These are phyloP conservation scores for Paraphoma sp. DNA, from an alignment of 2,329 filamentous ascomycete species.

Conservation along the genomic window DNA sequence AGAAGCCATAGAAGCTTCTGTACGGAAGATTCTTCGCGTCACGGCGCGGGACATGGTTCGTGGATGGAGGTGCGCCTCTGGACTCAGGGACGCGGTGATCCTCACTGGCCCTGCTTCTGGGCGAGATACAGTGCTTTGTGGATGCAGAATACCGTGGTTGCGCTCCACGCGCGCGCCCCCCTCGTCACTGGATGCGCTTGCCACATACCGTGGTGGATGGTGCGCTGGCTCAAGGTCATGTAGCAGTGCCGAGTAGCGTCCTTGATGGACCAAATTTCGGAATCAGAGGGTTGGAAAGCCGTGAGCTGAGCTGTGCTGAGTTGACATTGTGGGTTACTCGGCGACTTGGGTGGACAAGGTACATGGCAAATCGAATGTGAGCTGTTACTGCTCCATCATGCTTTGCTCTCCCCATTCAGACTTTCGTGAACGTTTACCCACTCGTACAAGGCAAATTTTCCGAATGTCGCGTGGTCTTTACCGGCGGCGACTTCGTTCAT, in stretches of 20 bases:
- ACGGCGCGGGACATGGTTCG: not conserved
- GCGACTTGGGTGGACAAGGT: too few species aligned
- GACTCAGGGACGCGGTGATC: conserved; percentile 10
- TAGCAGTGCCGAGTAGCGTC: not conserved
- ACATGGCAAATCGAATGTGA: too few species aligned
- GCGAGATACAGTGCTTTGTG: not conserved
- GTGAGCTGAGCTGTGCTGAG: conserved; percentile 2
- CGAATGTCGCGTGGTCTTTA: conserved; percentile 13
- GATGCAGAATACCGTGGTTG: too few species aligned
- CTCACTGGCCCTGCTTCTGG: conserved; percentile 15
- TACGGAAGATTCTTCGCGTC: conserved; percentile 17
- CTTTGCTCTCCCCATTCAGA: too few species aligned
- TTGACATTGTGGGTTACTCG: too few species aligned
- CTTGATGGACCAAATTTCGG: conserved; percentile 2
- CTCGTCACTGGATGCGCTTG: not conserved
- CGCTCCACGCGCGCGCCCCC: not conserved
- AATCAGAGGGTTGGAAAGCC: not conserved
- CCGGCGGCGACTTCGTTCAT: conserved; percentile 1
- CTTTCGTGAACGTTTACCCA: too few species aligned
- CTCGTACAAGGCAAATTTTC: conserved; percentile 2
- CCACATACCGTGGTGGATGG: not conserved
- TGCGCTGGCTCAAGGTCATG: not conserved
- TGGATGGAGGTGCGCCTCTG: not conserved
- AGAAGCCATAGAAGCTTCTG: conserved; percentile 18
- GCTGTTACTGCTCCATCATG: too few species aligned